Evolutionary conservation across 371 early-diverging fungal species (phyloP), one percentile per base, ranked within the genome.

Genomic region (Syncephalastrum monosporum): DNA sequence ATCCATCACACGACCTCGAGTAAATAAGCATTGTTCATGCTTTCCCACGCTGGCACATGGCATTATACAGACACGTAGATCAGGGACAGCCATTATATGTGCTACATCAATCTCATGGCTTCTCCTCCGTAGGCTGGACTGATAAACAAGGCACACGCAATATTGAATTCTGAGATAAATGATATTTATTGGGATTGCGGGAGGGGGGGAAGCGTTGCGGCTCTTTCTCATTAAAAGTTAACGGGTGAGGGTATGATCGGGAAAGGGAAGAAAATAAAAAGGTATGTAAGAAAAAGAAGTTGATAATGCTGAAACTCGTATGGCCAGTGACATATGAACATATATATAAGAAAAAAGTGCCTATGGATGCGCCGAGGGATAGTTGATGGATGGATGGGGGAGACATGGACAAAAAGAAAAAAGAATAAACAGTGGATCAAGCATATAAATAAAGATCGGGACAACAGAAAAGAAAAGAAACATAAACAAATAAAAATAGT

Each of bases 181-280:
- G 38, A 33, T 33, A 33, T 33, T 33, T 33, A 33, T 33, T 33
- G 38, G 10, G 38, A 10, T 2, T 33, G 27, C 7, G 4, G 27
- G 27, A 10, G 38, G 21, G 1, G 29, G 38, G 38, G 38, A 33
- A 33, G 38, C 38, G 53, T 42, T 53, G 29, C 42, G 50, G 51
- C 57, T 50, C 51, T 57, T 57, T 57, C 51, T 55, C 56, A 55
- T 33, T 33, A 33, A 33, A 33, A 10, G 38, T 33, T 5, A 33
- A 7, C 12, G 50, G 50, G 25, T 1, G 12, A 47, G 12, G 47
- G 24, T 47, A 13, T 47, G 47, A 47, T 47, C 12, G 50, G 29
- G 50, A 52, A 14, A 24, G 47, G 47, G 14, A 19, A 14, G 14
- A 19, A 14, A 47, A 47, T 14, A 47, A 15, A 47, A 50, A 50